Evolutionary conservation across 2,329 filamentous ascomycete genomes (phyloP), one percentile per base, ranked within the genome.

Genomic region (Stemphylium lycopersici): DNA sequence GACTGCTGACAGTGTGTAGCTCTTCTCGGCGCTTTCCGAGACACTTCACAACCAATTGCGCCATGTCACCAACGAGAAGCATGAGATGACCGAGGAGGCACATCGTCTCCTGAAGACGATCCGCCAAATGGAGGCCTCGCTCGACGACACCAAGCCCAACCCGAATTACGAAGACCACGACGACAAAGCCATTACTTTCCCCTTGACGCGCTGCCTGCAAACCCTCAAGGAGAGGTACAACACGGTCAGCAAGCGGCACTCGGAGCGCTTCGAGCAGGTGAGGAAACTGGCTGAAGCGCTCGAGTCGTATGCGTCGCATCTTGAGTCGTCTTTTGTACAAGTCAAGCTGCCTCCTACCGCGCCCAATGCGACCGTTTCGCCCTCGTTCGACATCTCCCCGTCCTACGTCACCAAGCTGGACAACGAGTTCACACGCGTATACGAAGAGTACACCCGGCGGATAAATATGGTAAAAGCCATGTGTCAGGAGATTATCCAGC

Each of bases 271-370:
- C 68, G 93, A 97, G 72, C 92, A 98, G 80, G 91, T 98, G 55
- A 93, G 91, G 78, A 97, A 97, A 81, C 89, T 99, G 61, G 92
- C 92, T 20, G 87, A 96, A 76, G 93, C 93, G 3, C 87, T 99
- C 45, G 89, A 96, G 73, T 97, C 93, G 4, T 99, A 98, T 75
- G 96, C 95, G 1, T 96, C 91, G 8, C 95, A 98, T 73, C 89
- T 99, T 41, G 95, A 99, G 74, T 80, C 90, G 10, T 89, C 89
- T 2, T 98, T 98, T 73, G 85, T 98, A 62, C 86, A 88, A 70
- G 87, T 98, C 69, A 84, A 88, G 36, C 84, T 99, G 6, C 95
- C 95, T 1, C 93, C 93, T 0, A 92, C 89, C 3, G 86, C 85
- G 1, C 86, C 89, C 4, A 89, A 91, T 62, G 86, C 90, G 40